Base-by-base conservation (phyloP, 2,329 filamentous ascomycete species). In the Monosporascus sp. region DNA sequence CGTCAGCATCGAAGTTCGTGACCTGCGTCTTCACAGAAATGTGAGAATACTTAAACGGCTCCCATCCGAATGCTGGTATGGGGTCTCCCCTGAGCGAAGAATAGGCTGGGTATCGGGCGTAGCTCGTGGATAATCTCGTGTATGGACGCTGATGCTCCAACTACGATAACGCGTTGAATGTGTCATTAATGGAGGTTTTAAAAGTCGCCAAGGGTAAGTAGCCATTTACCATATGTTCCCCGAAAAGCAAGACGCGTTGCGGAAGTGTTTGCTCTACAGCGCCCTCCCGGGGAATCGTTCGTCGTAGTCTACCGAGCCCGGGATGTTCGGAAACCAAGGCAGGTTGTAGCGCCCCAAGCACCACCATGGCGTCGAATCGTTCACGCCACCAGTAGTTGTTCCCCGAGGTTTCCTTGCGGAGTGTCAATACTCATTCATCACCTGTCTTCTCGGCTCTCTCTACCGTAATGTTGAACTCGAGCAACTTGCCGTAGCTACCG, bases 221-320 rank as follows among this genome's bases (percentile, higher is more conserved):
- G 22, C 34, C 39, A 27, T 37, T 36, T 31, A 14, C 8, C 50
- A 51, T n/a, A 67, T 65, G 60, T 73, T 73, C 14, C 62, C 69
- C 47, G 53, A 57, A 48, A 67, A 58, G 17, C 51, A 50, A 24
- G 48, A 49, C 5, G 53, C 42, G 3, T 36, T 76, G 14, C 87
- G 79, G 62, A 89, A 93, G 55, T 81, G 80, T 63, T 90, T 92
- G 1, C 88, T 89, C 62, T 89, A 85, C 2, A 74, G 74, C 22
- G 88, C 75, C 8, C 69, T 62, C 0, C 71, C 72, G 0, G 80
- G 78, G 55, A 80, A 82, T 5, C 63, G 59, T 6, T 66, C 50
- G 60, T 84, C 80, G 78, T 80, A 25, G 5, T 74, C 72, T 22
- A 70, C 64, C 1, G 88, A 72, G 0, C 85, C 85, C 0, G 72